Conservation (phyloP, 2,329 filamentous ascomycete genomes). For the Furcasterigmium sp. region DNA sequence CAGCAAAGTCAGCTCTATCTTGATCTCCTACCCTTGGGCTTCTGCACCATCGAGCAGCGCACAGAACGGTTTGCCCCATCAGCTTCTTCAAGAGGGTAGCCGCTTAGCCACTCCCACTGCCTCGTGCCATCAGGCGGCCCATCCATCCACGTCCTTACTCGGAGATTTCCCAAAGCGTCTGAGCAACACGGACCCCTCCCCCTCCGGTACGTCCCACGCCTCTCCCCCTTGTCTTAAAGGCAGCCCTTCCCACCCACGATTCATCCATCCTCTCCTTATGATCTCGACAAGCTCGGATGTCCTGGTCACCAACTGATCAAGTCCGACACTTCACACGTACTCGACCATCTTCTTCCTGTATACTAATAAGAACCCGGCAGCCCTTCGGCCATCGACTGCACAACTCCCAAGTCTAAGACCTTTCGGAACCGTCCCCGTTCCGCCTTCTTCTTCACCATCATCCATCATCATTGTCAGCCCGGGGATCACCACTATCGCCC, state of each 20-base stretch:
- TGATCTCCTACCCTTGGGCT: slow-evolving; percentile 17
- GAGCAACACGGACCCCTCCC: slow-evolving; percentile 16
- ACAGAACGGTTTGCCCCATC: slow-evolving; percentile 16
- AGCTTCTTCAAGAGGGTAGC: slow-evolving; percentile 16
- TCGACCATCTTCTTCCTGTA: slow-evolving; percentile 1
- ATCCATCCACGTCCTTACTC: slow-evolving; percentile 14
- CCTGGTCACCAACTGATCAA: slow-evolving; percentile 13
- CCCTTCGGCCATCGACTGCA: neutral
- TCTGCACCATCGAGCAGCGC: slow-evolving; percentile 9
- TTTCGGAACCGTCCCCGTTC: no score
- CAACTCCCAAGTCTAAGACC: no score
- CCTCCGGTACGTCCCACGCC: slow-evolving; percentile 14
- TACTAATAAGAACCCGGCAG: slow-evolving; percentile 1
- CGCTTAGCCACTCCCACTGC: slow-evolving; percentile 16
- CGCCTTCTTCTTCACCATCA: neutral
- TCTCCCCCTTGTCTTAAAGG: slow-evolving; percentile 16
- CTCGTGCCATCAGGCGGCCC: slow-evolving; percentile 14
- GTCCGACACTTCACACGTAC: slow-evolving; percentile 8
- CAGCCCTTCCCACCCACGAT: slow-evolving; percentile 17
- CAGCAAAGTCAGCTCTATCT: slow-evolving; percentile 19
- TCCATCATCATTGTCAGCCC: neutral
- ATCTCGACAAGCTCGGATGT: slow-evolving; percentile 12
- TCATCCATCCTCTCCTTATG: slow-evolving; percentile 10
- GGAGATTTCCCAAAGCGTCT: slow-evolving; percentile 15
- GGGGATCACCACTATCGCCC: neutral